Percentiles rank a stretch among this genome's conserved stretches.
Conservation (phyloP, 73 alveolate genomes). For the Effrenium voratum region DNA sequence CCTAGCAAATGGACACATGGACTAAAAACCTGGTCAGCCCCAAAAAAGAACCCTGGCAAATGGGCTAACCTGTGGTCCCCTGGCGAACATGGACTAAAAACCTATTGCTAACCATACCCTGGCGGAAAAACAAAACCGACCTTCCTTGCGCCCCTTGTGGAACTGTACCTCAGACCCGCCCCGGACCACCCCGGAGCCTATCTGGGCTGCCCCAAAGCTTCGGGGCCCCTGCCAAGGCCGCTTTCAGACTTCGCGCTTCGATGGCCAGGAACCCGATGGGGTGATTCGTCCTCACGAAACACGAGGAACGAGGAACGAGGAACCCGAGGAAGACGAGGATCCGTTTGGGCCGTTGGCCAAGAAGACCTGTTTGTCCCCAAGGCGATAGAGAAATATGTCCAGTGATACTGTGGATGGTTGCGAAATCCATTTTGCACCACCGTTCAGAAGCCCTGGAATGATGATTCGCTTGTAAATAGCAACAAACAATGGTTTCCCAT, state of each 20-base stretch:
- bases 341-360: background rate
- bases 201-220: background rate
- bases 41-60: too few relatives aligned
- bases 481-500: too few relatives aligned
- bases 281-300: slow-evolving; percentile 26
- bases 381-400: background rate
- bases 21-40: too few relatives aligned
- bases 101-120: background rate
- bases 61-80: background rate
- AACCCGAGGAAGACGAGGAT: background rate
- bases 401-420: background rate
- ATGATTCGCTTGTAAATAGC: background rate
- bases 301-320: background rate
- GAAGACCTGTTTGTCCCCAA: background rate
- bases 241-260: slow-evolving; percentile 2
- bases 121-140: background rate
- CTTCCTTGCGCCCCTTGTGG: background rate
- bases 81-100: background rate
- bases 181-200: background rate
- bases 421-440: background rate
- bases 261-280: slow-evolving; percentile 58
- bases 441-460: background rate
- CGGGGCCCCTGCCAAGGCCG: slow-evolving; percentile 19
- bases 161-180: background rate
- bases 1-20: too few relatives aligned